phyloP scores from a whole-genome alignment of 1,284 basidiomycete species.

The Cystobasidiaceae sp. region DNA sequence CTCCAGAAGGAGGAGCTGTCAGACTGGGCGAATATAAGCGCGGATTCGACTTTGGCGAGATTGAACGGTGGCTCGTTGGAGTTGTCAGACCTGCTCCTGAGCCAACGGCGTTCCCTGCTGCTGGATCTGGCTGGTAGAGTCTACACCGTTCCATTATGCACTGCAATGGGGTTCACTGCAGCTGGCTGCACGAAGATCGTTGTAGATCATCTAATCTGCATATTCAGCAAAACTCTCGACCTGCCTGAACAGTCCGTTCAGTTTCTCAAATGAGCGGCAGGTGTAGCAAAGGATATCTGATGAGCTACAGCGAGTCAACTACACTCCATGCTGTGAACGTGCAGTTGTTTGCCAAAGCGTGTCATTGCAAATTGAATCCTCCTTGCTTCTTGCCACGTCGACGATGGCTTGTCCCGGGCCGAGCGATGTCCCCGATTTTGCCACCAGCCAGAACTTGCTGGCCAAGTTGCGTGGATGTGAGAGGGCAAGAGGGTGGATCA shows the following conservation, averaged over 20 bases:
- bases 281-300: too few relatives aligned
- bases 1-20: background rate
- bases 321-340: too few relatives aligned
- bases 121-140: background rate
- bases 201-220: background rate
- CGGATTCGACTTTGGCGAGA: constrained; percentile 8
- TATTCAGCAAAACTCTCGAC: background rate
- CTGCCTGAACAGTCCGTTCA: background rate
- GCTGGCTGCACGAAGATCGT: background rate
- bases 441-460: too few relatives aligned
- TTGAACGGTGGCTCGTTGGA: constrained; percentile 1
- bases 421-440: too few relatives aligned
- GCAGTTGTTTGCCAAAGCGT: too few relatives aligned
- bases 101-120: background rate
- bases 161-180: background rate
- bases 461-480: too few relatives aligned
- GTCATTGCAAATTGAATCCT: too few relatives aligned
- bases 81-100: background rate
- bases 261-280: background rate
- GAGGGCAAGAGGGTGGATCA: too few relatives aligned
- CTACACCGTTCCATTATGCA: background rate
- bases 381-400: too few relatives aligned
- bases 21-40: constrained; percentile 27
- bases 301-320: too few relatives aligned
- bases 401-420: too few relatives aligned